A percentile compares a stretch with the other conserved stretches of the same genome.
Evolutionary conservation across 352 stramenopile genomes (phyloP).

Genomic region (Globisporangium apiculatum): DNA sequence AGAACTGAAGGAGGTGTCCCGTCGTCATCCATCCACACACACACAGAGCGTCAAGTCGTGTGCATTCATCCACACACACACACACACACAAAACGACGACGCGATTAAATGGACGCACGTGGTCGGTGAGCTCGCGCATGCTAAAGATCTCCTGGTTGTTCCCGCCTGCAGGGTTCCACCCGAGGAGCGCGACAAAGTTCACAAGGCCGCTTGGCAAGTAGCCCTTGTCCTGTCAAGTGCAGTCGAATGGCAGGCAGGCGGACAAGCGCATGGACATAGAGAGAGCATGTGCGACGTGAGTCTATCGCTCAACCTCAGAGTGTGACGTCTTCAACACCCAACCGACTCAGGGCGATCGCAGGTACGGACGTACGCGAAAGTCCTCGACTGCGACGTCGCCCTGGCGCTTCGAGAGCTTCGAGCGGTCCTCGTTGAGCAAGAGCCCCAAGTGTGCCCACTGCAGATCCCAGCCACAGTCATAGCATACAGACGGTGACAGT

Average conservation of each 20-base stretch:
- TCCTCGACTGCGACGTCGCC: slow-evolving; percentile 96
- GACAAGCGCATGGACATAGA: too few species aligned
- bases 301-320: too few species aligned
- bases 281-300: not conserved
- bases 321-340: too few species aligned
- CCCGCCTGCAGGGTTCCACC: slow-evolving; percentile 93
- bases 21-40: not conserved
- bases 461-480: not conserved
- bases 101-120: slow-evolving; percentile 19
- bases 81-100: too few species aligned
- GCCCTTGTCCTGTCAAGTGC: slow-evolving; percentile 78
- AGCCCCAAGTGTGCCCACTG: slow-evolving; percentile 89
- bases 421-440: slow-evolving; percentile 96
- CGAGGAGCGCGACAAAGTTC: slow-evolving; percentile 97
- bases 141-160: slow-evolving; percentile 97
- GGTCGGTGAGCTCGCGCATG: slow-evolving; percentile 84
- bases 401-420: slow-evolving; percentile 98
- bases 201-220: slow-evolving; percentile 95
- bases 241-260: not conserved
- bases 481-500: too few species aligned
- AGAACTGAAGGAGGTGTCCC: slow-evolving; percentile 38
- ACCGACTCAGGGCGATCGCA: not conserved
- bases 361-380: slow-evolving; percentile 73
- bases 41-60: not conserved
- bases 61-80: not conserved